Conservation (phyloP, 2,329 filamentous ascomycete genomes). For the Venturia effusa region DNA sequence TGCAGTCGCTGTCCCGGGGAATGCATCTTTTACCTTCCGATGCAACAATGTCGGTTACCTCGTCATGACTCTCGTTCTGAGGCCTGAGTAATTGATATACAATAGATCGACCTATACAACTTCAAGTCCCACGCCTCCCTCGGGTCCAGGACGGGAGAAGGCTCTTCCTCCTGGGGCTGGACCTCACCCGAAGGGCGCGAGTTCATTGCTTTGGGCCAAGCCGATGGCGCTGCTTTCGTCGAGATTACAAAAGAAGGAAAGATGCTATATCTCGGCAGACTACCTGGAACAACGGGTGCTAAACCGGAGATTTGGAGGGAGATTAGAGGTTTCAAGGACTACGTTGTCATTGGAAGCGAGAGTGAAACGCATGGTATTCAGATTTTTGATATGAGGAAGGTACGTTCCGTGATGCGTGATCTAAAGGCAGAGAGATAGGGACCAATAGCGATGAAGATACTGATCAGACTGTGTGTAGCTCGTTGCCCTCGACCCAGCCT, state of each 20-base stretch:
- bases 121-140: conserved; percentile 45
- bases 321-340: conserved; percentile 35
- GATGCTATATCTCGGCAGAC: conserved; percentile 42
- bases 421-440: background rate
- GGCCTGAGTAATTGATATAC: background rate
- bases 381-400: conserved; percentile 51
- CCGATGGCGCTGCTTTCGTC: conserved; percentile 43
- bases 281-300: conserved; percentile 36
- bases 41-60: conserved; percentile 23
- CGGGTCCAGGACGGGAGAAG: conserved; percentile 34
- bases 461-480: conserved; percentile 25
- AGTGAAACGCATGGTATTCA: conserved; percentile 46
- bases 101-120: conserved; percentile 41
- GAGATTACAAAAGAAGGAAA: conserved; percentile 41
- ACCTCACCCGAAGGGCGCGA: conserved; percentile 41
- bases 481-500: conserved; percentile 34
- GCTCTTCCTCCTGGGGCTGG: conserved; percentile 44
- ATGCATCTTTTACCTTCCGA: conserved; percentile 25
- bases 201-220: conserved; percentile 44
- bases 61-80: background rate
- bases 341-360: conserved; percentile 35
- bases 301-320: conserved; percentile 41
- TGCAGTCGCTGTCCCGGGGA: conserved; percentile 25
- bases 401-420: conserved; percentile 1
- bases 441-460: background rate